Percentiles rank a stretch among this genome's conserved stretches.
Conservation (phyloP, 768 basidiomycete genomes). For the Pleurotus salmoneostramineus region DNA sequence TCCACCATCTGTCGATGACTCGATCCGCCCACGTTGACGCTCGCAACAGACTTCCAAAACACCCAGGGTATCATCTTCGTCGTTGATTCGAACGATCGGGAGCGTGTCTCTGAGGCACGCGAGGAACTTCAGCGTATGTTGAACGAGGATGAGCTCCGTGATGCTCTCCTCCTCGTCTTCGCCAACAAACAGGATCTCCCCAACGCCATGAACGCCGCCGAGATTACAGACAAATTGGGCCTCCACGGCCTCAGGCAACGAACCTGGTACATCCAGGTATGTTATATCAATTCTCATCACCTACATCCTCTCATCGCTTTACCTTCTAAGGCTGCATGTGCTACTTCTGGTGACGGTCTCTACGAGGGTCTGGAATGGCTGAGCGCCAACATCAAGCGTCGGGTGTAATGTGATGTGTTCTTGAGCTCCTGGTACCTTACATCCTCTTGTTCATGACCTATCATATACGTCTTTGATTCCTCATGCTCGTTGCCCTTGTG, state of each 20-base stretch:
- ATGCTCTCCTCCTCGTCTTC: slow-evolving; percentile 97
- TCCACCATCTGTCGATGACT: slow-evolving; percentile 16
- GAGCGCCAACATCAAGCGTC: slow-evolving; percentile 86
- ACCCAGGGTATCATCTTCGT: slow-evolving; percentile 99
- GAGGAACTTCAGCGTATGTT: slow-evolving; percentile 99
- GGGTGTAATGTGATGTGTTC: slow-evolving; percentile 48
- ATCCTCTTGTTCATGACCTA: slow-evolving; percentile 55
- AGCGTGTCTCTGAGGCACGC: slow-evolving; percentile 98
- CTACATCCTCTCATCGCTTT: slow-evolving; percentile 13
- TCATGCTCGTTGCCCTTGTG: slow-evolving; percentile 27
- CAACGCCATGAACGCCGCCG: slow-evolving; percentile 98
- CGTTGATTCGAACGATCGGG: slow-evolving; percentile 98
- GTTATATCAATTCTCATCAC: neutral
- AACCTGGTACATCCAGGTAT: slow-evolving; percentile 95
- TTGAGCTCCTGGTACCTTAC: slow-evolving; percentile 39
- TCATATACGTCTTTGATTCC: slow-evolving; percentile 43
- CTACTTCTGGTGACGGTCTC: slow-evolving; percentile 96
- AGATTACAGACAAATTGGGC: slow-evolving; percentile 99
- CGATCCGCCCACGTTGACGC: slow-evolving; percentile 10
- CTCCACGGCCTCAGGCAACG: slow-evolving; percentile 95
- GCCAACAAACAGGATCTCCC: slow-evolving; percentile 99
- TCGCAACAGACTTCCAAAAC: slow-evolving; percentile 92
- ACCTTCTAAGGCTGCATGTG: slow-evolving; percentile 80
- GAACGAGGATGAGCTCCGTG: slow-evolving; percentile 98
- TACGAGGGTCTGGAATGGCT: slow-evolving; percentile 99